Base-by-base conservation (phyloP, 2,329 filamentous ascomycete species). In the Alternaria panax region DNA sequence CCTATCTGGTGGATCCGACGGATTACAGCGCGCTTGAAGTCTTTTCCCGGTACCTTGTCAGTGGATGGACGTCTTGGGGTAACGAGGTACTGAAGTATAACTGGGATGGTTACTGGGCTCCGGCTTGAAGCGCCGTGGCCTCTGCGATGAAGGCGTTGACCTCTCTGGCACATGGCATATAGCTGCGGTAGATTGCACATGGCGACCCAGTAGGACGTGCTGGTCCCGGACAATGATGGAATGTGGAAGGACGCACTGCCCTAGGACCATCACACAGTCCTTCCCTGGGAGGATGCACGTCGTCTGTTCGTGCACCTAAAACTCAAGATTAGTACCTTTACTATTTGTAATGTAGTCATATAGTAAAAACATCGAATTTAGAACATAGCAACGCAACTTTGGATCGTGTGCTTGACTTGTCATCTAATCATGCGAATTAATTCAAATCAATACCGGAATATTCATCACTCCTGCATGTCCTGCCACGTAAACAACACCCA, bases 41-140 rank as follows among this genome's bases (percentile, higher is more conserved):
- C 2, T 95, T 94, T 79, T 90, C 91, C 1, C 83, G 92, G 56
- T 87, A 90, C 72, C 78, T 92, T 43, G 92, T 91, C 2, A 84
- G 87, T 7, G 90, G 90, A 0, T 94, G 92, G 91, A 91, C 88
- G 85, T 85, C 86, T 27, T 93, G 90, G 90, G 92, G 92, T 3
- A 84, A 93, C 66, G 88, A 94, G 69, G 88, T 86, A 8, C 75
- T 92, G 57, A 86, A 86, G 61, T 93, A 90, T 68, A 92, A 93
- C 70, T 82, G 84, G 59, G 75, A 82, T 7, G 79, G 80, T 7
- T 85, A 81, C 69, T 88, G 86, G 86, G 53, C 60, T 11, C 11
- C 36, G 12, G 48, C 41, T 14, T 28, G 32, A 53, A 53, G 30
- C 14, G 41, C 41, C 22, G 47, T 12, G n/a, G 12, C 18, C 20